Evolutionary conservation across 495 filamentous ascomycete species (phyloP).

Genomic region (Sabuloglossum arenarium): DNA sequence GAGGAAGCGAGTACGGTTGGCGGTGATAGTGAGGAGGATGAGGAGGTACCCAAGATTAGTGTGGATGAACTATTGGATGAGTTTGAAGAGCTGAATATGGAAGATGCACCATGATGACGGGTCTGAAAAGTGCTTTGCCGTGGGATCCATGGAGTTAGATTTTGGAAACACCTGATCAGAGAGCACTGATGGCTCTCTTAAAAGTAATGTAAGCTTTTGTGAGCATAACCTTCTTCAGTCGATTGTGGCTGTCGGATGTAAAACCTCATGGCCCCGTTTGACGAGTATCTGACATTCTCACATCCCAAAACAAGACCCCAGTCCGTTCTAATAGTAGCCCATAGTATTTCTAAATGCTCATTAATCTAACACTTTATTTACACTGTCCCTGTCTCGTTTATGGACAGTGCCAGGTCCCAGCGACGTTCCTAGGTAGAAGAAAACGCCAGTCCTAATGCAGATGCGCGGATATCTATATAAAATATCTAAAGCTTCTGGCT

Average conservation of each 20-base stretch:
- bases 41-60: conserved; percentile 50
- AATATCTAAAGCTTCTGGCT: not conserved
- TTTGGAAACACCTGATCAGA: not conserved
- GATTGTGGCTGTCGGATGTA: not conserved
- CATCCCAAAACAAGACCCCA: not conserved
- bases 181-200: not conserved
- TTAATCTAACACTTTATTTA: not conserved
- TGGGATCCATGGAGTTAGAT: not conserved
- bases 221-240: not conserved
- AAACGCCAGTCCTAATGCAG: conserved; percentile 2
- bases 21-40: conserved; percentile 32
- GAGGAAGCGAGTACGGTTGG: conserved; percentile 36
- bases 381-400: not conserved
- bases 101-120: conserved; percentile 20
- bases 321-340: not conserved
- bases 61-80: conserved; percentile 79
- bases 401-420: not conserved
- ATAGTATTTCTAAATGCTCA: not conserved
- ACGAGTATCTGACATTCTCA: not conserved
- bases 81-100: conserved; percentile 60
- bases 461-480: not conserved
- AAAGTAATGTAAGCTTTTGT: not conserved
- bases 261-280: not conserved
- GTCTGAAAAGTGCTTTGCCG: not conserved
- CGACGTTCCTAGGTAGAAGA: conserved; percentile 1